phyloP scores from a whole-genome alignment of 2,329 filamentous ascomycete species.

The Xylariaceae sp. region DNA sequence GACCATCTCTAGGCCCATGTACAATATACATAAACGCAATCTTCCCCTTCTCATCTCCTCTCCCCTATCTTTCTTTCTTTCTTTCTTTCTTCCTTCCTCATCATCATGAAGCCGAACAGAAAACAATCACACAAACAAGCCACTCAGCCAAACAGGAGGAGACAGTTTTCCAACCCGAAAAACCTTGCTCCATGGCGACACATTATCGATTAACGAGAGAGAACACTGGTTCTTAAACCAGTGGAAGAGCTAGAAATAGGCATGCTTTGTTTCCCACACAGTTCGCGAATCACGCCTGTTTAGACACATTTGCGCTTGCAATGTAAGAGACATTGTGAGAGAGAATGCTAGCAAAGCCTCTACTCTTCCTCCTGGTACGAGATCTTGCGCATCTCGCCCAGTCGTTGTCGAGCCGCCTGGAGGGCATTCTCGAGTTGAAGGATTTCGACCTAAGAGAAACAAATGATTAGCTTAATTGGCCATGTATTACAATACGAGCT shows the following conservation, averaged over 20 bases:
- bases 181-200: too few relatives aligned
- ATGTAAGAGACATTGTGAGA: not conserved
- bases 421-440: constrained; percentile 88
- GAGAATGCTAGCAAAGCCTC: not conserved
- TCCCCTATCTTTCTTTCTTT: too few relatives aligned
- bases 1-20: too few relatives aligned
- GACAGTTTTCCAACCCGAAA: too few relatives aligned
- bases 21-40: constrained; percentile 9
- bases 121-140: not conserved
- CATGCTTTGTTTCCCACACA: too few relatives aligned
- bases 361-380: constrained; percentile 74
- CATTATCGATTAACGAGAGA: not conserved
- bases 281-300: too few relatives aligned
- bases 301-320: too few relatives aligned
- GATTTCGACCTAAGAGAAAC: constrained; percentile 73
- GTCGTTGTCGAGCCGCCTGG: constrained; percentile 67
- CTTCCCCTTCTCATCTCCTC: too few relatives aligned
- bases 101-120: too few relatives aligned
- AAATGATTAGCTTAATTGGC: constrained; percentile 20
- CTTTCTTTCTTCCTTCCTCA: too few relatives aligned
- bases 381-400: constrained; percentile 98
- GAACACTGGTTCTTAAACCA: not conserved
- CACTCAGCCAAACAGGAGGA: not conserved
- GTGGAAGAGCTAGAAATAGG: not conserved
- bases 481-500: not conserved